phyloP scores from a whole-genome alignment of 345 rosid genomes.

The Salix viminalis region DNA sequence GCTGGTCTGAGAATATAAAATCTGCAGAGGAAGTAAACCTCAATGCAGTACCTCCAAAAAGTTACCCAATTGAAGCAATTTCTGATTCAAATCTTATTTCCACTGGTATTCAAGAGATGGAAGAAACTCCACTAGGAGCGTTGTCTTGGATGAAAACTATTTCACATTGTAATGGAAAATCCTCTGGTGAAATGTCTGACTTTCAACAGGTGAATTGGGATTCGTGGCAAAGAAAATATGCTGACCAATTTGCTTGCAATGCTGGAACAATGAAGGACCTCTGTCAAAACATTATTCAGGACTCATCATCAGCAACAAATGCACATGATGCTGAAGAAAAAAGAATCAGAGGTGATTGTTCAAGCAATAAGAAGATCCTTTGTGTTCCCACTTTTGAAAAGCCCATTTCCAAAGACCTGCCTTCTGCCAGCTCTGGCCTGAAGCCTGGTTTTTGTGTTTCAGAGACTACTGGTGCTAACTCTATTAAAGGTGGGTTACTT shows the following conservation, averaged over 20 bases:
- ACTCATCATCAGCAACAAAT: conserved; percentile 32
- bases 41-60: conserved; percentile 20
- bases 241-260: conserved; percentile 25
- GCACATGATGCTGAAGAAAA: conserved; percentile 26
- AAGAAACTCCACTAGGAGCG: conserved; percentile 18
- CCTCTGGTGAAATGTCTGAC: conserved; percentile 30
- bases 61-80: conserved; percentile 17
- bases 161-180: conserved; percentile 23
- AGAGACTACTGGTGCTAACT: conserved; percentile 13
- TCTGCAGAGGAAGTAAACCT: conserved; percentile 33
- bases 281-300: conserved; percentile 28
- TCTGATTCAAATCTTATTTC: conserved; percentile 10
- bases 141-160: conserved; percentile 47
- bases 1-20: conserved; percentile 28
- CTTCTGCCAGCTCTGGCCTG: conserved; percentile 14
- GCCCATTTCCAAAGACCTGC: conserved; percentile 24
- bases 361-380: conserved; percentile 31
- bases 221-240: conserved; percentile 24
- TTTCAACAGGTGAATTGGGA: conserved; percentile 34
- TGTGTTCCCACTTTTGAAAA: conserved; percentile 36
- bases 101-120: conserved; percentile 12
- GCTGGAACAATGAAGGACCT: conserved; percentile 27
- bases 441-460: conserved; percentile 8
- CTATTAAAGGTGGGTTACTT: conserved; percentile 11
- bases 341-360: conserved; percentile 27